A percentile compares a stretch with the other conserved stretches of the same genome.
These are phyloP conservation scores for Bolboschoenus planiculmis DNA, from an alignment of 176 grass and related monocot genomes.

Conservation along the genomic window DNA sequence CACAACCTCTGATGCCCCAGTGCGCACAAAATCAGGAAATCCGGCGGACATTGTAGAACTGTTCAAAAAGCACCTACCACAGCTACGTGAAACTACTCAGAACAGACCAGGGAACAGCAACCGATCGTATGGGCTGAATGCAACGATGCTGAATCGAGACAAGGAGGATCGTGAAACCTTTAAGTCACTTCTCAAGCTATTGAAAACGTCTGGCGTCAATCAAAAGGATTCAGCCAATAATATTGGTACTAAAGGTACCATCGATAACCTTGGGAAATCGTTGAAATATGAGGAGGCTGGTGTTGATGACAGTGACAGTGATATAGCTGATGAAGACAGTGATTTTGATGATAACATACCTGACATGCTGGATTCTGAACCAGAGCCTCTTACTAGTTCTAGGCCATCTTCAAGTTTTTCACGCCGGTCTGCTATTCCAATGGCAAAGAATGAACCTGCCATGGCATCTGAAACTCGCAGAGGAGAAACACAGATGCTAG, in stretches of 20 bases:
- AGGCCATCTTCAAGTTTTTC: background rate
- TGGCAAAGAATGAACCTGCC: background rate
- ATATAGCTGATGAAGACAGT: conserved; percentile 30
- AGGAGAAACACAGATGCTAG: background rate
- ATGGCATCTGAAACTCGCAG: background rate
- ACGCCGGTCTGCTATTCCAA: conserved; percentile 23
- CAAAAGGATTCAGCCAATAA: conserved; percentile 37
- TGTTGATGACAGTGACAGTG: conserved; percentile 23
- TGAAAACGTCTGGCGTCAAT: conserved; percentile 49
- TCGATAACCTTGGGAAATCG: conserved; percentile 31
- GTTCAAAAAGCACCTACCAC: conserved; percentile 74
- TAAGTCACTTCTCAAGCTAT: conserved; percentile 53
- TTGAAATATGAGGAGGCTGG: conserved; percentile 41
- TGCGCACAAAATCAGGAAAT: conserved; percentile 41
- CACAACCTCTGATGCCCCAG: conserved; percentile 30
- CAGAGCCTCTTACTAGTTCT: background rate
- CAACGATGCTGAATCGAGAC: conserved; percentile 44
- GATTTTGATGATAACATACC: conserved; percentile 8
- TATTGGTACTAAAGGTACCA: conserved; percentile 32
- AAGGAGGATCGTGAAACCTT: conserved; percentile 55
- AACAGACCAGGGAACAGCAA: conserved; percentile 50
- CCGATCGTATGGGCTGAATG: background rate
- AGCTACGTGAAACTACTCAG: conserved; percentile 29
- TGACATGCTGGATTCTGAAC: background rate
- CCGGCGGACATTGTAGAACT: conserved; percentile 56